Evolutionary conservation across 106 monocot genomes (phyloP).

Genomic region (Acorus calamus): DNA sequence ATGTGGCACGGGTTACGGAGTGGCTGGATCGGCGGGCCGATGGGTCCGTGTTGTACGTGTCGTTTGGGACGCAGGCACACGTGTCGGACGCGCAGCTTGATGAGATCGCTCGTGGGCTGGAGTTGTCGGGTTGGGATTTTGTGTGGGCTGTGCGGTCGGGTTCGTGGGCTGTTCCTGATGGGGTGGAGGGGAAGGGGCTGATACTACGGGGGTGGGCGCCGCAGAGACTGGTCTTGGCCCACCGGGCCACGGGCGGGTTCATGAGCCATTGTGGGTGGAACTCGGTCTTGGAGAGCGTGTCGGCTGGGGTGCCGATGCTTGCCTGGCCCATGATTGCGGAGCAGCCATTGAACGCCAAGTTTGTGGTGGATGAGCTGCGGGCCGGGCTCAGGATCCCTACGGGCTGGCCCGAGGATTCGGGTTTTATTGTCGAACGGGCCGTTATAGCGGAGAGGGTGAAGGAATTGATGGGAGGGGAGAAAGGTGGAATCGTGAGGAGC

Average conservation of each 20-base stretch:
- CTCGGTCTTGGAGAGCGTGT: slow-evolving; percentile 24
- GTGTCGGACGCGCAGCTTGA: slow-evolving; percentile 18
- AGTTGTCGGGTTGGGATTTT: slow-evolving; percentile 2
- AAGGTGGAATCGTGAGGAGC: too few species aligned
- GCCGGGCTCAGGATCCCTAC: too few species aligned
- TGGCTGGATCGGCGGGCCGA: slow-evolving; percentile 20
- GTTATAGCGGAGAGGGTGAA: too few species aligned
- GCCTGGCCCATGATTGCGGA: too few species aligned
- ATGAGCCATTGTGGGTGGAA: slow-evolving; percentile 76
- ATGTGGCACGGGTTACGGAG: neutral
- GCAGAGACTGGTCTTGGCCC: slow-evolving; percentile 28
- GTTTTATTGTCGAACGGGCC: too few species aligned
- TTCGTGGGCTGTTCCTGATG: slow-evolving; percentile 18
- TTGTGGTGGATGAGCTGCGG: too few species aligned
- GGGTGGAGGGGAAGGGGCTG: neutral
- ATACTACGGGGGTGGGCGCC: slow-evolving; percentile 19
- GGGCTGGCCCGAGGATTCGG: too few species aligned
- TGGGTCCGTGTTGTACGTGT: slow-evolving; percentile 28
- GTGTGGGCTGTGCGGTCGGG: slow-evolving; percentile 25
- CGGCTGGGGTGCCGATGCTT: too few species aligned
- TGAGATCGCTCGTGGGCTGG: slow-evolving; percentile 28
- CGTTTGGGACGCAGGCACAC: slow-evolving; percentile 36
- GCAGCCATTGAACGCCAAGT: too few species aligned
- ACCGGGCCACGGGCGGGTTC: slow-evolving; percentile 25
- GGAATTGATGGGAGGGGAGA: too few species aligned